Conservation (phyloP, 1,284 basidiomycete species). For the Ganoderma leucocontextum region DNA sequence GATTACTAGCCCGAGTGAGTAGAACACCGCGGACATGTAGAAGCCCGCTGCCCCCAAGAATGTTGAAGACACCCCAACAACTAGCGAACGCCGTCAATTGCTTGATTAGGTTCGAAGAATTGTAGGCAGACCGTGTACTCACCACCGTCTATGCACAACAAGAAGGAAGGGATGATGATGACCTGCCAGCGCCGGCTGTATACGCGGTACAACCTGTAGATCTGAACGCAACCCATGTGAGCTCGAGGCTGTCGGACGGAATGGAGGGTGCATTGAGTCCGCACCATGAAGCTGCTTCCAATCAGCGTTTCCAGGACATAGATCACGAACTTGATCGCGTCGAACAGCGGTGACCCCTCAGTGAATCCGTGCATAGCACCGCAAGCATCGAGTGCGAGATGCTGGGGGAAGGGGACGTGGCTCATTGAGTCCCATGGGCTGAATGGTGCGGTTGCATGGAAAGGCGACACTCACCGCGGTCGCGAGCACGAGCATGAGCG, state of each 20-base stretch:
- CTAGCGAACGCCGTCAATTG: not conserved
- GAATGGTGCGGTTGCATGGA: not conserved
- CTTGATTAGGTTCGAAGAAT: not conserved
- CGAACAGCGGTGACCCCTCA: not conserved
- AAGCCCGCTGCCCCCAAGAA: slow-evolving; percentile 17
- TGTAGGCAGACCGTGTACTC: not conserved
- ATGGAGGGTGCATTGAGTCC: not conserved
- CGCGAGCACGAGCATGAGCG: slow-evolving; percentile 4
- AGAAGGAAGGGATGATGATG: not conserved
- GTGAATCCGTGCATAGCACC: not conserved
- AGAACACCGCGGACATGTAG: slow-evolving; percentile 22
- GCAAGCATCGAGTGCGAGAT: not conserved
- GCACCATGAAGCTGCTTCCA: slow-evolving; percentile 6
- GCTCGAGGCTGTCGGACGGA: not conserved
- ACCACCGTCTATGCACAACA: not conserved
- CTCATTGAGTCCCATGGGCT: not conserved
- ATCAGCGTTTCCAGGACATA: slow-evolving; percentile 5
- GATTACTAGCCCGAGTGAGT: slow-evolving; percentile 14
- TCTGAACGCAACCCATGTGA: not conserved
- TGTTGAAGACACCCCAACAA: slow-evolving; percentile 16
- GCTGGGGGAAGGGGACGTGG: not conserved
- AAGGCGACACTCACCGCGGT: not conserved
- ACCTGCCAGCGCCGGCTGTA: slow-evolving; percentile 5
- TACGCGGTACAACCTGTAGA: slow-evolving; percentile 1
- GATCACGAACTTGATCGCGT: slow-evolving; percentile 5